A percentile compares a stretch with the other conserved stretches of the same genome.
These are phyloP conservation scores for Leishmania martiniquensis DNA, from an alignment of 208 protist genomes.

Conservation along the genomic window DNA sequence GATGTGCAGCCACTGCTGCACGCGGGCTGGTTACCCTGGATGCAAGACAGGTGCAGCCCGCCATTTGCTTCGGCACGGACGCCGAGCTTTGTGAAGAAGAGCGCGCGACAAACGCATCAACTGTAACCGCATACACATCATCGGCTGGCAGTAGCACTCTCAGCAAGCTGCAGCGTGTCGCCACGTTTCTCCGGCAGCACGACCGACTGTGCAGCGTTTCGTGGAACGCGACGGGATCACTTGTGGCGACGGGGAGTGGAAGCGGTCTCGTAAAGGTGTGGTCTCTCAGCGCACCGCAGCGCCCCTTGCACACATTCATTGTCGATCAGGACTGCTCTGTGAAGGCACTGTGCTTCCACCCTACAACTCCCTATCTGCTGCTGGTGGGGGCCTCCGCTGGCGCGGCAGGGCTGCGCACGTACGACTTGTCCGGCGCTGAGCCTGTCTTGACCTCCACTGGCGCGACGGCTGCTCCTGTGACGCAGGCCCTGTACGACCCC, in stretches of 20 bases:
- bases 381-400: conserved; percentile 51
- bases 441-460: conserved; percentile 35
- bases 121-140: conserved; percentile 5
- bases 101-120: background rate
- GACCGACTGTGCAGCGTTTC: conserved; percentile 67
- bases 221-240: conserved; percentile 69
- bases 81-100: conserved; percentile 7
- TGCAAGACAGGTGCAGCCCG: conserved; percentile 35
- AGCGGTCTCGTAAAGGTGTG: conserved; percentile 68
- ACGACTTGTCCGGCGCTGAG: conserved; percentile 55
- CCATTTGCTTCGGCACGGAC: conserved; percentile 31
- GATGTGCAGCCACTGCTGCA: conserved; percentile 54
- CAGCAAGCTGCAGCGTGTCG: conserved; percentile 32
- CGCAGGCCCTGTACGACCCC: conserved; percentile 76
- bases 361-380: conserved; percentile 66
- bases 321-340: conserved; percentile 44
- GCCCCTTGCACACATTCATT: conserved; percentile 41
- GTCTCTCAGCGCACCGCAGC: conserved; percentile 48
- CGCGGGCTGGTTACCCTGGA: conserved; percentile 68
- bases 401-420: conserved; percentile 46
- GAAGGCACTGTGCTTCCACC: conserved; percentile 76
- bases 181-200: conserved; percentile 30
- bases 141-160: conserved; percentile 4
- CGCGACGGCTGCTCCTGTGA: conserved; percentile 49
- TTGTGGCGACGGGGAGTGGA: conserved; percentile 64